phyloP scores from a whole-genome alignment of 192 early-diverging fungal genomes.

The Paraglomus brasilianum region DNA sequence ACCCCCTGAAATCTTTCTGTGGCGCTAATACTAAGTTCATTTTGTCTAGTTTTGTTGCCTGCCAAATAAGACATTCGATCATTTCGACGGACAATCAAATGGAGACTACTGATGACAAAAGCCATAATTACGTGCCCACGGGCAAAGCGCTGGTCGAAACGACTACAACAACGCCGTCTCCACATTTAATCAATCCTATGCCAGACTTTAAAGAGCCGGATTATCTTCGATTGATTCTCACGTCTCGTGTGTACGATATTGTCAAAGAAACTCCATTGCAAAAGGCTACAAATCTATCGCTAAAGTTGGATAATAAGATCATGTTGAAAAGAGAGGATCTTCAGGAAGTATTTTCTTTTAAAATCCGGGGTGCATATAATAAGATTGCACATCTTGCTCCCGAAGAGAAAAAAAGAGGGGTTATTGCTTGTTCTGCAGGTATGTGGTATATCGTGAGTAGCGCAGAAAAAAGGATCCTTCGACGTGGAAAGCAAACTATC shows the following conservation, averaged over 20 bases:
- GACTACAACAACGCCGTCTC: constrained; percentile 10
- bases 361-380: constrained; percentile 97
- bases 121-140: constrained; percentile 28
- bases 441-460: constrained; percentile 5
- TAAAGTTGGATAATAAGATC: constrained; percentile 66
- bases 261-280: constrained; percentile 89
- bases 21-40: too few relatives aligned
- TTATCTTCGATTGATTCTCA: constrained; percentile 92
- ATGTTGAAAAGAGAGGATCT: constrained; percentile 95
- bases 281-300: constrained; percentile 78
- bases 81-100: too few relatives aligned
- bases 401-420: constrained; percentile 79
- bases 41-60: too few relatives aligned
- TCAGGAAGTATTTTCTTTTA: constrained; percentile 97
- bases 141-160: constrained; percentile 33
- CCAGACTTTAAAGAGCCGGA: constrained; percentile 53
- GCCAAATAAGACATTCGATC: too few relatives aligned
- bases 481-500: too few relatives aligned
- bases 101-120: constrained; percentile 11
- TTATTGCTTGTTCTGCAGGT: constrained; percentile 96
- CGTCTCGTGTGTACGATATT: constrained; percentile 92
- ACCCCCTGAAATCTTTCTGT: too few relatives aligned
- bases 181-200: constrained; percentile 9
- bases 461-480: neutral
- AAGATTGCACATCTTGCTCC: constrained; percentile 77